A percentile compares a stretch with the other conserved stretches of the same genome.
These are phyloP conservation scores for Fusarium redolens DNA, from an alignment of 2,329 filamentous ascomycete species.

Conservation along the genomic window DNA sequence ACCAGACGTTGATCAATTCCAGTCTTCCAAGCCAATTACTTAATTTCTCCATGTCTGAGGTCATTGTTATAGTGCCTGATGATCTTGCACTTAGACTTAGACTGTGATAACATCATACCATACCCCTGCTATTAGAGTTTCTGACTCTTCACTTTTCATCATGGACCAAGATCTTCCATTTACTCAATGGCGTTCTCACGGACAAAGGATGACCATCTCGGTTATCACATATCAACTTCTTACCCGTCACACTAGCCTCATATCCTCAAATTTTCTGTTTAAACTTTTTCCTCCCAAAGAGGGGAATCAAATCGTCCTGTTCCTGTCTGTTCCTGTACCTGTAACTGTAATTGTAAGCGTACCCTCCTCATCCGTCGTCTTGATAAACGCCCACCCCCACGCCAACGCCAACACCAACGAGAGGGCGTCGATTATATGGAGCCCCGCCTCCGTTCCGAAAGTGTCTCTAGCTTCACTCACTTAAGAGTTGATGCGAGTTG, in stretches of 20 bases:
- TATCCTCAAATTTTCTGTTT: not conserved
- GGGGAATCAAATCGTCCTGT: constrained; percentile 13
- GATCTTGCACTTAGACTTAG: constrained; percentile 6
- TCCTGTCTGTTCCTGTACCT: constrained; percentile 21
- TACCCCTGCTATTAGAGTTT: constrained; percentile 25
- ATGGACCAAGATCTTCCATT: constrained; percentile 2
- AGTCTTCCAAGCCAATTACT: not conserved
- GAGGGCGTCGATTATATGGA: constrained; percentile 28
- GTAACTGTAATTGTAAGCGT: constrained; percentile 13
- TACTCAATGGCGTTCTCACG: constrained; percentile 6
- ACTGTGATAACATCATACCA: constrained; percentile 15
- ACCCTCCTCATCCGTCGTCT: constrained; percentile 16
- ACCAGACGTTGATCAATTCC: constrained; percentile 33
- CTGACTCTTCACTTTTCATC: not conserved
- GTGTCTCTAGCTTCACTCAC: constrained; percentile 22
- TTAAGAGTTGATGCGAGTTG: constrained; percentile 13
- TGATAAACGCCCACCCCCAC: constrained; percentile 17
- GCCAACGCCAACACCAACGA: constrained; percentile 18
- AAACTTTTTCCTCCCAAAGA: not conserved
- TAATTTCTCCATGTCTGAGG: constrained; percentile 19
- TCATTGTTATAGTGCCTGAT: constrained; percentile 33
- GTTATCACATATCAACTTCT: constrained; percentile 24
- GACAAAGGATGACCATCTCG: constrained; percentile 16
- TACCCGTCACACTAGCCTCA: constrained; percentile 10
- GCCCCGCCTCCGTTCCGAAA: constrained; percentile 26